Evolutionary conservation across 2,329 filamentous ascomycete species (phyloP).

Genomic region (Mycosphaerella sp.): DNA sequence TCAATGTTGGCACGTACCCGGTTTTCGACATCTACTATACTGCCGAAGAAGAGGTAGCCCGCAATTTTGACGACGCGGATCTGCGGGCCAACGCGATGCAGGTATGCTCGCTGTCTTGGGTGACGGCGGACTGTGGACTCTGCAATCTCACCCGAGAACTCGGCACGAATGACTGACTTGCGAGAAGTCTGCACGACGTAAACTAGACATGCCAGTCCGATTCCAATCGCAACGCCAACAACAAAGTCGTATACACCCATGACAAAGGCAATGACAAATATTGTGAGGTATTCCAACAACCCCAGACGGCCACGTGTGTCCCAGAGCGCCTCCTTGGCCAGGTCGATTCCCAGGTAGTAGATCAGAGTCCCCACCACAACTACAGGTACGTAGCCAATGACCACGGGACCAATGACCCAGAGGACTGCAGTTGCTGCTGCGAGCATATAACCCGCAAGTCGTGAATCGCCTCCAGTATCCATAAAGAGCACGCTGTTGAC

Average conservation of each 20-base stretch:
- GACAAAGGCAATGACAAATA: slow-evolving; percentile 80
- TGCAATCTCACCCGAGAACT: slow-evolving; percentile 83
- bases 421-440: slow-evolving; percentile 73
- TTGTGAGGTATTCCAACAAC: slow-evolving; percentile 78
- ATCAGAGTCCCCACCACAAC: slow-evolving; percentile 96
- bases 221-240: slow-evolving; percentile 84
- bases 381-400: slow-evolving; percentile 91
- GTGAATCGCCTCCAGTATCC: slow-evolving; percentile 78
- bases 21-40: slow-evolving; percentile 90
- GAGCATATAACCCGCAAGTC: slow-evolving; percentile 78
- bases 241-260: slow-evolving; percentile 99
- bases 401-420: slow-evolving; percentile 75
- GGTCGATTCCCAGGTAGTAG: slow-evolving; percentile 87
- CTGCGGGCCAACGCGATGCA: slow-evolving; percentile 78
- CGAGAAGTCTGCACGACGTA: slow-evolving; percentile 88
- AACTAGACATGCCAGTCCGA: slow-evolving; percentile 83
- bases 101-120: slow-evolving; percentile 77
- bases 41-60: slow-evolving; percentile 97
- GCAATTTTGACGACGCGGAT: slow-evolving; percentile 87
- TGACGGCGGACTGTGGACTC: slow-evolving; percentile 90
- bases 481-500: slow-evolving; percentile 98
- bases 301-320: slow-evolving; percentile 85
- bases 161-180: slow-evolving; percentile 79
- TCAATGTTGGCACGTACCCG: slow-evolving; percentile 76
- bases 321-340: slow-evolving; percentile 82